Evolutionary conservation across 352 stramenopile genomes (phyloP).

Genomic region (Phytophthora citricola): DNA sequence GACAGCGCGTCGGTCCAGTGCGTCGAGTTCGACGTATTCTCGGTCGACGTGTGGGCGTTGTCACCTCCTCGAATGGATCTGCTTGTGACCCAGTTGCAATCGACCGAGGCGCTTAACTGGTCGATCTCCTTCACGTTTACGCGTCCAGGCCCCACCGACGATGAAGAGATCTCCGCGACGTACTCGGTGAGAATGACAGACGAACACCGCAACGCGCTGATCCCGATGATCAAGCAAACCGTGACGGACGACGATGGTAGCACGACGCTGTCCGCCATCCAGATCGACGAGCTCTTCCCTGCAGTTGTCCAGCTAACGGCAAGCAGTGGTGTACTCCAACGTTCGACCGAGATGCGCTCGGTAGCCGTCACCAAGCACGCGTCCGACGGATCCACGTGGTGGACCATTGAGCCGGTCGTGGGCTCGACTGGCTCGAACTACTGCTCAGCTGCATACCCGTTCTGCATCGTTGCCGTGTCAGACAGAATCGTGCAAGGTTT

Average conservation of each 20-base stretch:
- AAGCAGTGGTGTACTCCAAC: conserved; percentile 59
- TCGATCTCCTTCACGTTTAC: conserved; percentile 75
- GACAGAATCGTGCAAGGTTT: conserved; percentile 89
- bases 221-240: conserved; percentile 78
- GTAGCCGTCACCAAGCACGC: conserved; percentile 72
- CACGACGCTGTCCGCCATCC: conserved; percentile 50
- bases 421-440: conserved; percentile 41
- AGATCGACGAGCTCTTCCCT: conserved; percentile 59
- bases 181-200: conserved; percentile 58
- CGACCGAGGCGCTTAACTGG: conserved; percentile 73
- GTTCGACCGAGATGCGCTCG: conserved; percentile 59
- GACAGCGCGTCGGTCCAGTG: conserved; percentile 81
- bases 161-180: conserved; percentile 63
- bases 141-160: conserved; percentile 64
- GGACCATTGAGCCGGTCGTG: conserved; percentile 61
- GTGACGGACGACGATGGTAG: conserved; percentile 39
- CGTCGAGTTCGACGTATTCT: conserved; percentile 83
- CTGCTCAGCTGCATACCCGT: conserved; percentile 55
- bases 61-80: conserved; percentile 79
- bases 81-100: conserved; percentile 76
- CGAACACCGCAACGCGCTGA: conserved; percentile 67
- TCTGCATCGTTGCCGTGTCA: conserved; percentile 86
- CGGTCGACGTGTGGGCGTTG: conserved; percentile 70
- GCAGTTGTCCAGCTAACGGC: conserved; percentile 79
- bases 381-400: conserved; percentile 65